Evolutionary conservation across 768 basidiomycete genomes (phyloP).

Genomic region (Hygrophoropsis aurantiaca): DNA sequence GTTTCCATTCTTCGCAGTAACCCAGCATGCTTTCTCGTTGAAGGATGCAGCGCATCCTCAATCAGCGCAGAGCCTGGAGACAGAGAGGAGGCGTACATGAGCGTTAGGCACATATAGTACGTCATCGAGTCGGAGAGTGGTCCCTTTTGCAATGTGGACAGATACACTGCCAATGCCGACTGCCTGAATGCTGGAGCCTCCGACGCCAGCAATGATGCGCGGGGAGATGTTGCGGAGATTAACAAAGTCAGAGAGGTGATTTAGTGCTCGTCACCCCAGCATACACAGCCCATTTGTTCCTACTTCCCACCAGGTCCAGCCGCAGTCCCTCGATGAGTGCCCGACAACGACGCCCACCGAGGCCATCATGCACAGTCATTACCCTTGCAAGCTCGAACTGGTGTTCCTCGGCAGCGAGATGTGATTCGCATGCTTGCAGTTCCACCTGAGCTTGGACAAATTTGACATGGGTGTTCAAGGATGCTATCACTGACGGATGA

Average conservation of each 20-base stretch:
- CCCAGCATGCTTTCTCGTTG: constrained; percentile 3
- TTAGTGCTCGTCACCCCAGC: too few relatives aligned
- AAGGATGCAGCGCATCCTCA: constrained; percentile 13
- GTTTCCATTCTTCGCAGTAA: background rate
- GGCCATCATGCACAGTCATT: too few relatives aligned
- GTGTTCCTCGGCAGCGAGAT: too few relatives aligned
- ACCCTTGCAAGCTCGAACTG: too few relatives aligned
- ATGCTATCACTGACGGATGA: too few relatives aligned
- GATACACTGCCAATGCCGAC: constrained; percentile 13
- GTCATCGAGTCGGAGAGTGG: constrained; percentile 11
- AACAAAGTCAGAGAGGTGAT: constrained; percentile 19
- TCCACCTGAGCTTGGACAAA: too few relatives aligned
- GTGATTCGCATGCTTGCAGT: too few relatives aligned
- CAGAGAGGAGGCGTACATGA: constrained; percentile 22
- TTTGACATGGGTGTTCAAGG: too few relatives aligned
- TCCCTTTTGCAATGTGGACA: constrained; percentile 4
- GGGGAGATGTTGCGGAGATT: constrained; percentile 8
- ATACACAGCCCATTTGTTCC: too few relatives aligned
- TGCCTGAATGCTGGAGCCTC: constrained; percentile 15
- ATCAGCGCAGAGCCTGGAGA: constrained; percentile 14
- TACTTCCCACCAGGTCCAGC: too few relatives aligned
- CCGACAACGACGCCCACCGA: too few relatives aligned
- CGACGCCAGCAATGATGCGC: constrained; percentile 10
- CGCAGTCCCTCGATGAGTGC: too few relatives aligned
- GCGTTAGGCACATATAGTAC: constrained; percentile 21